A percentile compares a stretch with the other conserved stretches of the same genome.
phyloP scores from a whole-genome alignment of 352 stramenopile species.

The Elongisporangium prolatum region DNA sequence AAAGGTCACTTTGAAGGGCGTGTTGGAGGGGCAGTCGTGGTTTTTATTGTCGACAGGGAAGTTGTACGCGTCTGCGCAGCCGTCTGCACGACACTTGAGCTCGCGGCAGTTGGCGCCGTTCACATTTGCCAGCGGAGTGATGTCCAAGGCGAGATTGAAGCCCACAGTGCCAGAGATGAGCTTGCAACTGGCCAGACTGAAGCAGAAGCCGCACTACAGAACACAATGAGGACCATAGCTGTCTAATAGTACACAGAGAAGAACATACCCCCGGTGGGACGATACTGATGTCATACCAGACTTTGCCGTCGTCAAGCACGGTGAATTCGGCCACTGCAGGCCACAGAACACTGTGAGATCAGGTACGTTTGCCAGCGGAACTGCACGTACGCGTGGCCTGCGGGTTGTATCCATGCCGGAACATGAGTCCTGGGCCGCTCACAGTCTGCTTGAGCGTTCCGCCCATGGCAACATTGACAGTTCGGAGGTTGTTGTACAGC shows the following conservation, averaged over 20 bases:
- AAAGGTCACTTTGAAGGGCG: slow-evolving; percentile 47
- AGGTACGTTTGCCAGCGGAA: not conserved
- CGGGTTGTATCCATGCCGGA: slow-evolving; percentile 26
- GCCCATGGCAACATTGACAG: slow-evolving; percentile 18
- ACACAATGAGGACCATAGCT: too few relatives aligned
- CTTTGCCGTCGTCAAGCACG: slow-evolving; percentile 9
- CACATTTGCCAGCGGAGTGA: slow-evolving; percentile 25
- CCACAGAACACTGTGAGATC: not conserved
- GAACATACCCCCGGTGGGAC: slow-evolving; percentile 29
- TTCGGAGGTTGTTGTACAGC: slow-evolving; percentile 29
- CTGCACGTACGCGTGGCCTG: slow-evolving; percentile 32
- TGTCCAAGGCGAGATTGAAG: slow-evolving; percentile 53
- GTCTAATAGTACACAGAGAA: too few relatives aligned
- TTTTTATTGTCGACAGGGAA: slow-evolving; percentile 69
- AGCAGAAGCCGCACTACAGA: slow-evolving; percentile 16
- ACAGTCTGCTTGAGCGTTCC: slow-evolving; percentile 11
- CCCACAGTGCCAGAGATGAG: slow-evolving; percentile 26
- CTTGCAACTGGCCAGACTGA: slow-evolving; percentile 32
- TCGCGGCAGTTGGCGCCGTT: slow-evolving; percentile 22
- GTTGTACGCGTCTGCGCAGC: slow-evolving; percentile 55
- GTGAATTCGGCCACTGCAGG: slow-evolving; percentile 24
- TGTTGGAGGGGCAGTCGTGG: slow-evolving; percentile 37
- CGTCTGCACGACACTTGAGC: slow-evolving; percentile 26
- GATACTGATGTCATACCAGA: slow-evolving; percentile 61
- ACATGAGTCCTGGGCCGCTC: slow-evolving; percentile 37